Percentiles rank a stretch among this genome's conserved stretches.
Conservation (phyloP, 768 basidiomycete genomes). For the Termitomyces sp. region DNA sequence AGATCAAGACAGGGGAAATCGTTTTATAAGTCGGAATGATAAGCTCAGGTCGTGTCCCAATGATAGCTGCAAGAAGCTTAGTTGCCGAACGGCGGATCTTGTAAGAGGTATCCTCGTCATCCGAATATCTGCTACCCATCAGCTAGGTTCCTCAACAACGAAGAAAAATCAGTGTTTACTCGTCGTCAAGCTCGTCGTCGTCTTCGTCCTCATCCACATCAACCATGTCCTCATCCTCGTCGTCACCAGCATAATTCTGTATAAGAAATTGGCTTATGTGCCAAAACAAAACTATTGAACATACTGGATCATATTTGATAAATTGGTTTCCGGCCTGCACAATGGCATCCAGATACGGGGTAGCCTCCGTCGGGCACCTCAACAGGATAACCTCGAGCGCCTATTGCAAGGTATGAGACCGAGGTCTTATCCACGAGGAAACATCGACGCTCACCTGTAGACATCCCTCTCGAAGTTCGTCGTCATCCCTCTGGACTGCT, state of each 20-base stretch:
- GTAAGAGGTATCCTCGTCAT: slow-evolving; percentile 98
- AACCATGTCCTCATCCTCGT: slow-evolving; percentile 56
- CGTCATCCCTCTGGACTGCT: slow-evolving; percentile 69
- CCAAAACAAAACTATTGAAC: background rate
- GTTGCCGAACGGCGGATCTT: slow-evolving; percentile 93
- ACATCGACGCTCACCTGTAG: slow-evolving; percentile 49
- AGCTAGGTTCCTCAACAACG: slow-evolving; percentile 2
- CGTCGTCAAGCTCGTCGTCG: slow-evolving; percentile 72
- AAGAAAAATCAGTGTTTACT: slow-evolving; percentile 39
- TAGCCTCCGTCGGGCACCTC: slow-evolving; percentile 78
- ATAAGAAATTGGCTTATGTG: background rate
- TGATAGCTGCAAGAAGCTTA: slow-evolving; percentile 79
- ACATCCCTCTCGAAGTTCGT: slow-evolving; percentile 76
- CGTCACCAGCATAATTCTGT: slow-evolving; percentile 49
- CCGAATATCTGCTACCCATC: slow-evolving; percentile 66
- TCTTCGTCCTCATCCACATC: slow-evolving; percentile 81
- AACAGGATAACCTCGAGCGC: slow-evolving; percentile 83
- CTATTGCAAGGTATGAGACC: slow-evolving; percentile 25
- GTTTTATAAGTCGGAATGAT: slow-evolving; percentile 73
- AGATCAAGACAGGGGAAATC: slow-evolving; percentile 84
- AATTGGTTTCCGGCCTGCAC: slow-evolving; percentile 67
- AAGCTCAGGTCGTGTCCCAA: slow-evolving; percentile 88
- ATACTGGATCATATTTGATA: slow-evolving; percentile 92
- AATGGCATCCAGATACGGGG: slow-evolving; percentile 63
- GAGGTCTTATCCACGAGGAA: background rate